Evolutionary conservation across 2,329 filamentous ascomycete genomes (phyloP).

Genomic region (Scopulariopsis brevicaulis): DNA sequence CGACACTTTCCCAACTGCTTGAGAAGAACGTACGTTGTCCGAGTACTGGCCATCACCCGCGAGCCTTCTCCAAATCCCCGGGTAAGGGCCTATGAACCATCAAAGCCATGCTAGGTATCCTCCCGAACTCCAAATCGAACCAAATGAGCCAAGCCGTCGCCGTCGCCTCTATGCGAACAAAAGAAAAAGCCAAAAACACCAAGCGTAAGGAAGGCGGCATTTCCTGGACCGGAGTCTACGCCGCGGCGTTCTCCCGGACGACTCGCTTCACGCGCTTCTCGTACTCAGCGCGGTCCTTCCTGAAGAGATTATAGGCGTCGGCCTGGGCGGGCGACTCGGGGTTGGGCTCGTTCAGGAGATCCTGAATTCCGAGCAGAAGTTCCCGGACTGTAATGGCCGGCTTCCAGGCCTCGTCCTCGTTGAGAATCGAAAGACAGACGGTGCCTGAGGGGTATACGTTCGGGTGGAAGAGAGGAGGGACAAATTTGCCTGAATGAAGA

Average conservation of each 20-base stretch:
- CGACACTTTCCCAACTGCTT: not conserved
- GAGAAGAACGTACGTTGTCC: not conserved
- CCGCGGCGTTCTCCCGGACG: constrained; percentile 80
- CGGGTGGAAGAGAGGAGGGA: constrained; percentile 90
- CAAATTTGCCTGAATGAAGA: constrained; percentile 68
- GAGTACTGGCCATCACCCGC: not conserved
- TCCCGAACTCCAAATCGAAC: not conserved
- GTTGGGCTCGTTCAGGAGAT: constrained; percentile 91
- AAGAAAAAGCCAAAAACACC: not conserved
- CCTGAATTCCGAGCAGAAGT: constrained; percentile 91
- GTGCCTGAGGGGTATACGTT: constrained; percentile 98
- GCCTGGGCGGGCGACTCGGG: constrained; percentile 94
- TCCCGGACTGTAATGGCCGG: constrained; percentile 98
- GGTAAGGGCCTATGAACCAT: not conserved
- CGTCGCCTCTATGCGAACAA: constrained; percentile 1
- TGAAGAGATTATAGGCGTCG: constrained; percentile 94
- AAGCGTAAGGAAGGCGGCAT: not conserved
- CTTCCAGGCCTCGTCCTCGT: constrained; percentile 98
- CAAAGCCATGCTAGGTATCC: not conserved
- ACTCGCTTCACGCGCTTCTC: constrained; percentile 79
- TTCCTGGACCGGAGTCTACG: constrained; percentile 26
- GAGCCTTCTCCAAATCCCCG: not conserved
- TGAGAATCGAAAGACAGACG: constrained; percentile 91
- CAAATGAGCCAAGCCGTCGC: not conserved
- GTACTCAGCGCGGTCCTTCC: constrained; percentile 78